Percentiles rank a stretch among this genome's conserved stretches.
Conservation (phyloP, 371 early-diverging fungal genomes). For the Nematocida minor region DNA sequence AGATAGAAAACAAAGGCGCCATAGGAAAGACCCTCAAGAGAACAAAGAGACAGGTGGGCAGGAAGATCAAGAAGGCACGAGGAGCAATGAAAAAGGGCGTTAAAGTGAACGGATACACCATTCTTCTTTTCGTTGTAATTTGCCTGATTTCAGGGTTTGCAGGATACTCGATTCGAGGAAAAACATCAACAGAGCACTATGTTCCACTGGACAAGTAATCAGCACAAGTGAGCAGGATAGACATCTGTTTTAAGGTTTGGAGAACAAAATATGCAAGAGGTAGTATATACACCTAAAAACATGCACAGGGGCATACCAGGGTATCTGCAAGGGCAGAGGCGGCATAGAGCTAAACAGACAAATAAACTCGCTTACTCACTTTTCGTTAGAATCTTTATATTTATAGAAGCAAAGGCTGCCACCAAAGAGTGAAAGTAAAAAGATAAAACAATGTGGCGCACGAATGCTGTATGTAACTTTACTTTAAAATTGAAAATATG, state of each 20-base stretch:
- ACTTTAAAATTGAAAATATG: no score
- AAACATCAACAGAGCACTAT: constrained; percentile 15
- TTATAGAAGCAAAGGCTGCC: not conserved
- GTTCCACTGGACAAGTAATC: constrained; percentile 32
- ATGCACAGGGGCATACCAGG: not conserved
- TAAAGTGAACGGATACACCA: constrained; percentile 18
- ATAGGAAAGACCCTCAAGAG: not conserved
- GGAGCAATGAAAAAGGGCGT: not conserved
- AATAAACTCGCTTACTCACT: not conserved
- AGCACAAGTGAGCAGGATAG: not conserved
- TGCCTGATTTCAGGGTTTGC: constrained; percentile 24
- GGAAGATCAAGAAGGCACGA: constrained; percentile 25
- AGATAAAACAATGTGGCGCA: no score
- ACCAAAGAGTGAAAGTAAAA: no score
- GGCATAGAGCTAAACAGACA: not conserved
- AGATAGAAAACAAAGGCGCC: not conserved
- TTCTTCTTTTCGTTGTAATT: constrained; percentile 17
- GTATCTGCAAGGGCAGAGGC: not conserved
- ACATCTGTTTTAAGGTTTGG: not conserved
- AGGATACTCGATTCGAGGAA: constrained; percentile 27
- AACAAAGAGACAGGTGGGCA: constrained; percentile 26
- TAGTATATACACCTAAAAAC: not conserved
- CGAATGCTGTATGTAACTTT: no score
- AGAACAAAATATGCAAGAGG: not conserved
- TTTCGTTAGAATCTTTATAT: not conserved